Base-by-base conservation (phyloP, 2,329 filamentous ascomycete species). In the Penicillium crustosum region DNA sequence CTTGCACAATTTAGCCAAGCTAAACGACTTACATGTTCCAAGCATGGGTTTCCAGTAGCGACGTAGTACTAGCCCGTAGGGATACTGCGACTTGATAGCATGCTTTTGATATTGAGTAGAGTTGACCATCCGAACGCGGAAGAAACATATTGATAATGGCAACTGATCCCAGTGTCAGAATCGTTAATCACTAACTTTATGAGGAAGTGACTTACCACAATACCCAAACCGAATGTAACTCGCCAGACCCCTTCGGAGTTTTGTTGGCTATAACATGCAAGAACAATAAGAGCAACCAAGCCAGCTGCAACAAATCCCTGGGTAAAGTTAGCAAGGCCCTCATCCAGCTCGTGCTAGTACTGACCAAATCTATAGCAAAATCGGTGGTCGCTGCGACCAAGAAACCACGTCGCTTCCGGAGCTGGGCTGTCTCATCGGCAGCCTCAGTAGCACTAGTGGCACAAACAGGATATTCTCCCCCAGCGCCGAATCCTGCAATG, bases 41-140 rank as follows among this genome's bases (percentile, higher is more conserved):
- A 83, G 65, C 43, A 84, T 68, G 0, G 79, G 78, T 4, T 78
- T 74, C 70, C 77, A 83, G 60, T 83, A 82, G 33, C 77, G 73
- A 61, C 76, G 79, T n/a, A 82, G 49, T 0, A 77, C 77, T 7
- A 83, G 72, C 63, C 66, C 63, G 63, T 83, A 83, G 0, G 81
- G 81, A 5, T 75, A 71, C 47, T 79, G 72, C 53, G 75, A 78
- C 56, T 75, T 74, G 66, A 81, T 78, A 1, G 80, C 71, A 23
- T 76, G 78, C 59, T 77, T 79, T 49, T 76, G 74, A 63, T 81
- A 82, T 10, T 77, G 78, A 13, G 78, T 82, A 0, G 80, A 81
- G 47, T 82, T 78, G 31, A 78, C 73, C 80, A 84, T 82, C 49
- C 79, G 77, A 55, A 82, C 65, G 5, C 82, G 77, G 65, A 84